Conservation (phyloP, 352 stramenopile species). For the Phytophthora ohioensis region DNA sequence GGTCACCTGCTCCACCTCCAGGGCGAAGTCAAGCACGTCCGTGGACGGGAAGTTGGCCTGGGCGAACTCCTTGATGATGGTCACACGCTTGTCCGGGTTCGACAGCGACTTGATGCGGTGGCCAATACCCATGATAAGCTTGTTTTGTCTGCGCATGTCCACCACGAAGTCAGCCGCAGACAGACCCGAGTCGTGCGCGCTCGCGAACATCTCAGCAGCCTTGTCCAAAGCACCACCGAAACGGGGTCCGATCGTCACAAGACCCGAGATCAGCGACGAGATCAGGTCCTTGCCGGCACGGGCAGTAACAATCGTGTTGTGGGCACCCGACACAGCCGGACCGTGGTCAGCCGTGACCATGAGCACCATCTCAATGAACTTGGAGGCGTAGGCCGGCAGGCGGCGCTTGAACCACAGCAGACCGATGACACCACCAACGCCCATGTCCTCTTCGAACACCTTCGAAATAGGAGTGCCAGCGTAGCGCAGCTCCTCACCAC, state of each 20-base stretch:
- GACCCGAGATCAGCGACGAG: constrained; percentile 95
- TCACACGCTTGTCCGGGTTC: constrained; percentile 97
- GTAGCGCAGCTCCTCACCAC: constrained; percentile 96
- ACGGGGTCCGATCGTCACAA: constrained; percentile 96
- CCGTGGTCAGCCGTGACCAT: constrained; percentile 98
- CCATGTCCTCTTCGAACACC: constrained; percentile 95
- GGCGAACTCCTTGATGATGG: constrained; percentile 97
- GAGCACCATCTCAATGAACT: constrained; percentile 99
- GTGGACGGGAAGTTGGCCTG: constrained; percentile 94
- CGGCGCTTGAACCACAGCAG: constrained; percentile 97
- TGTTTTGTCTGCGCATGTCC: constrained; percentile 94
- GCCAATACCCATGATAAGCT: constrained; percentile 98
- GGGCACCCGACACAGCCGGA: constrained; percentile 94
- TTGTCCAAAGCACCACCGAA: constrained; percentile 97
- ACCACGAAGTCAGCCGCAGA: constrained; percentile 93
- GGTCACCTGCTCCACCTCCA: constrained; percentile 96
- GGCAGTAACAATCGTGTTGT: constrained; percentile 97
- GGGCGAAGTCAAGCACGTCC: constrained; percentile 95
- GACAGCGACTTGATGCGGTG: constrained; percentile 96
- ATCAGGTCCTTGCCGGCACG: constrained; percentile 97
- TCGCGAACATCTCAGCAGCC: constrained; percentile 93
- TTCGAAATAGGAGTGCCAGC: constrained; percentile 96
- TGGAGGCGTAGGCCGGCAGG: constrained; percentile 90
- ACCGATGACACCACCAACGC: constrained; percentile 94
- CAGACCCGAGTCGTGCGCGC: constrained; percentile 90